These are phyloP conservation scores for Mucor saturninus DNA, from an alignment of 371 early-diverging fungal species.

Conservation along the genomic window DNA sequence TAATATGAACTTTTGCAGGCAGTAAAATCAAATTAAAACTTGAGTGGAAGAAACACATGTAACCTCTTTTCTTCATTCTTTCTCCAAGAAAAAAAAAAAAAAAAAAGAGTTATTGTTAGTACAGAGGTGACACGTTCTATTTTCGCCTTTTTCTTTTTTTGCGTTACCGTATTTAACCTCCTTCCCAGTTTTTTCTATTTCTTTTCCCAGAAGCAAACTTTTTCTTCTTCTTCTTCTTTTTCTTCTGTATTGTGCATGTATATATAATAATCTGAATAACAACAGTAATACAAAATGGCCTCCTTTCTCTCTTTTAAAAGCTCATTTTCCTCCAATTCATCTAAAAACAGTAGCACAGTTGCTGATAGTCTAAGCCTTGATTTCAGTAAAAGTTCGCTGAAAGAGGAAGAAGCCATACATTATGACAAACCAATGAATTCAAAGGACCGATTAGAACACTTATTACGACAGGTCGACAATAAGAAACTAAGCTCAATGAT, in stretches of 20 bases:
- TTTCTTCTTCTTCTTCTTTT: not conserved
- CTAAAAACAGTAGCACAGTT: not conserved
- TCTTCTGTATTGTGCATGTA: slow-evolving; percentile 11
- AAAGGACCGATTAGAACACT: slow-evolving; percentile 18
- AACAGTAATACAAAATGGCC: not conserved
- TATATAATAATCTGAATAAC: slow-evolving; percentile 7
- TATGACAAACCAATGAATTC: slow-evolving; percentile 2
- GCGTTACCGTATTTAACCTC: slow-evolving; percentile 15
- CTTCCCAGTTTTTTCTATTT: not conserved
- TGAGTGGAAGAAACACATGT: too few species aligned
- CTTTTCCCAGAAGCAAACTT: slow-evolving; percentile 1
- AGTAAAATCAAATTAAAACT: too few species aligned
- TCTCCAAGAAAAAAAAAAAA: too few species aligned
- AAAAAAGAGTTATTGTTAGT: not conserved
- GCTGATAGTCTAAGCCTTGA: slow-evolving; percentile 18
- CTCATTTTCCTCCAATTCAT: not conserved
- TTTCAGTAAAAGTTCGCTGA: slow-evolving; percentile 5
- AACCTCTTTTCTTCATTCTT: too few species aligned
- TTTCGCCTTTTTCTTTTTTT: slow-evolving; percentile 2
- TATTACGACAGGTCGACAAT: slow-evolving; percentile 31
- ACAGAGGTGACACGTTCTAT: slow-evolving; percentile 13
- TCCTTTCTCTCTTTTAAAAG: slow-evolving; percentile 16
- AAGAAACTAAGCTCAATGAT: slow-evolving; percentile 26
- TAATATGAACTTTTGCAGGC: too few species aligned
- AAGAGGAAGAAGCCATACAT: not conserved